phyloP scores from a whole-genome alignment of 768 basidiomycete genomes.

The Lactarius quietus region DNA sequence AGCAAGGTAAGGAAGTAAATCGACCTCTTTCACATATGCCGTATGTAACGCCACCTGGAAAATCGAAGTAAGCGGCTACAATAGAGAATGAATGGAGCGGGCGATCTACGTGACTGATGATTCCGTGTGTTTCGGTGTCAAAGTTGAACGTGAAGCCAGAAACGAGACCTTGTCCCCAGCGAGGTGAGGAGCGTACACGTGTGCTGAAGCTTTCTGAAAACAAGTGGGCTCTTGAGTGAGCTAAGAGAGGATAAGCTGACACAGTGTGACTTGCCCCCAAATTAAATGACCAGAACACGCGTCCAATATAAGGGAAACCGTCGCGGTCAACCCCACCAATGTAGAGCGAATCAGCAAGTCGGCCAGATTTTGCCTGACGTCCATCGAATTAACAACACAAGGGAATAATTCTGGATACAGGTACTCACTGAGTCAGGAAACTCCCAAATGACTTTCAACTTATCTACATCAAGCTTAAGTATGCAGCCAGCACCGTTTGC shows the following conservation, averaged over 20 bases:
- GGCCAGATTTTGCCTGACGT: slow-evolving; percentile 40
- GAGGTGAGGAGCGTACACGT: slow-evolving; percentile 51
- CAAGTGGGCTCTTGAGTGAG: slow-evolving; percentile 9
- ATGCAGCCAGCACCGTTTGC: slow-evolving; percentile 56
- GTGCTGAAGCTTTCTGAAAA: slow-evolving; percentile 49
- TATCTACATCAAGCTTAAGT: slow-evolving; percentile 46
- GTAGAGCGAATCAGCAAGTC: slow-evolving; percentile 50
- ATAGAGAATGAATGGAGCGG: slow-evolving; percentile 2
- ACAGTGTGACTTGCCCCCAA: slow-evolving; percentile 43
- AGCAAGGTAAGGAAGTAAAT: slow-evolving; percentile 42
- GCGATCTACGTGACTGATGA: slow-evolving; percentile 57
- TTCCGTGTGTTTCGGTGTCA: slow-evolving; percentile 61
- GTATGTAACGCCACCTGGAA: slow-evolving; percentile 53
- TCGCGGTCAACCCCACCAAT: slow-evolving; percentile 50
- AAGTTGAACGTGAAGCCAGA: slow-evolving; percentile 60
- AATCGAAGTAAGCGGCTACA: neutral
- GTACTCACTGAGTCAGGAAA: slow-evolving; percentile 52
- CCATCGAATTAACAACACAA: neutral
- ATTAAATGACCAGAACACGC: slow-evolving; percentile 63
- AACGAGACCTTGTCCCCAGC: slow-evolving; percentile 44
- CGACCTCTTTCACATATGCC: slow-evolving; percentile 37
- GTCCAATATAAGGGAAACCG: slow-evolving; percentile 53
- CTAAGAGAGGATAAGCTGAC: neutral
- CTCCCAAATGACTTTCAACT: slow-evolving; percentile 46
- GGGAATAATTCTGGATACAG: neutral